Percentiles rank a stretch among this genome's conserved stretches.
phyloP scores from a whole-genome alignment of 1,139 yeast species.

The Magnusiomyces fungicola region DNA sequence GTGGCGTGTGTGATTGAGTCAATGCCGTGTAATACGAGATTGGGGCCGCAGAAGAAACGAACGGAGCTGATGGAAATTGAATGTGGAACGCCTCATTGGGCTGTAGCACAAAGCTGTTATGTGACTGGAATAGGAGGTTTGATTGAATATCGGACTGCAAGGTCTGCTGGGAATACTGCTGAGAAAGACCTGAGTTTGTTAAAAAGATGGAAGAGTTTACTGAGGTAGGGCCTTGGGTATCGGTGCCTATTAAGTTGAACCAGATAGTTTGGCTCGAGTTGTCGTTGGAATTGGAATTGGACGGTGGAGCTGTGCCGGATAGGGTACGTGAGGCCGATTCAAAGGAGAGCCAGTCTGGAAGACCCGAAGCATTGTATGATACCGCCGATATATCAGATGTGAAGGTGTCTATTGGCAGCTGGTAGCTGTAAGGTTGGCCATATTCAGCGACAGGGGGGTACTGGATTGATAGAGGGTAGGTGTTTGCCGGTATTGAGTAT shows the following conservation, averaged over 20 bases:
- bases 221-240: conserved; percentile 41
- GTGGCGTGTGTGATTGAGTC: conserved; percentile 70
- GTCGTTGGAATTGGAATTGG: conserved; percentile 20
- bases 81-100: conserved; percentile 64
- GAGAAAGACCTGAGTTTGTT: conserved; percentile 28
- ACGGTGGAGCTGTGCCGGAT: conserved; percentile 55
- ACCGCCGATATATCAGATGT: conserved; percentile 42
- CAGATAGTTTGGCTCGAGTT: conserved; percentile 31
- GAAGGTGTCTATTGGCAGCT: conserved; percentile 66
- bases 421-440: conserved; percentile 54
- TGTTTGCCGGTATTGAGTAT: too few relatives aligned
- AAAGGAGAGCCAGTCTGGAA: conserved; percentile 76
- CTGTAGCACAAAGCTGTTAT: conserved; percentile 59
- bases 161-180: conserved; percentile 34
- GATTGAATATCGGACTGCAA: background rate
- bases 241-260: conserved; percentile 58
- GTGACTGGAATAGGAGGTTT: background rate
- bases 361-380: conserved; percentile 45
- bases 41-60: conserved; percentile 46
- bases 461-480: conserved; percentile 38
- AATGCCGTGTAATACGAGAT: conserved; percentile 78
- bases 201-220: conserved; percentile 52
- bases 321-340: conserved; percentile 55
- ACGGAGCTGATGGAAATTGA: conserved; percentile 47
- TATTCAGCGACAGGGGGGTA: conserved; percentile 81